Conservation (phyloP, 768 basidiomycete species). For the Astraeus odoratus region DNA sequence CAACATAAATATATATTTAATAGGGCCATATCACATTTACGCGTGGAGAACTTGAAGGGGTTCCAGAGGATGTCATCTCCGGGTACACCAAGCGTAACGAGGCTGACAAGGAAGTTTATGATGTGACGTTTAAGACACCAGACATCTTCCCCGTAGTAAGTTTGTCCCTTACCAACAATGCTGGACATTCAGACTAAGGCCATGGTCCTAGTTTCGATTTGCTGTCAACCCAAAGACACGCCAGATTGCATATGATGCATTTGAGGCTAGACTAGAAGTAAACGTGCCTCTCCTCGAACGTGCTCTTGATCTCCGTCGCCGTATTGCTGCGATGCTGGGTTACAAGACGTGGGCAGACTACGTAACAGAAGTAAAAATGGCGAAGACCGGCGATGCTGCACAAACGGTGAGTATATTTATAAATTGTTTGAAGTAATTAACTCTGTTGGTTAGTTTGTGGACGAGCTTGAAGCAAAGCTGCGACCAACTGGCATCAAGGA, state of each 20-base stretch:
- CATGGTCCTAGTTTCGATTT: conserved; percentile 64
- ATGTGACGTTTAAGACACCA: conserved; percentile 76
- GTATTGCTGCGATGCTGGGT: conserved; percentile 59
- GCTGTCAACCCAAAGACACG: conserved; percentile 68
- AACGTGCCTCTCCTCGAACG: conserved; percentile 68
- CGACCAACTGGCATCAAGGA: conserved; percentile 68
- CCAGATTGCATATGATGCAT: conserved; percentile 54
- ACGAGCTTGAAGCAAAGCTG: conserved; percentile 68
- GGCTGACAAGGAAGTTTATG: conserved; percentile 52
- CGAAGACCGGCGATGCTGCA: conserved; percentile 60
- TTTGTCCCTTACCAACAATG: conserved; percentile 1
- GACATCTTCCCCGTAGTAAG: conserved; percentile 74
- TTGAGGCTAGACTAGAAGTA: conserved; percentile 58
- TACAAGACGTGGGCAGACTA: conserved; percentile 85
- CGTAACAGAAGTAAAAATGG: conserved; percentile 80
- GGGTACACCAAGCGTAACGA: conserved; percentile 67
- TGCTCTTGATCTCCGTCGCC: conserved; percentile 61
- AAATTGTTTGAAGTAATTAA: too few relatives aligned
- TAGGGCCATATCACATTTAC: conserved; percentile 63
- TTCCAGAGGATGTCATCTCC: conserved; percentile 71
- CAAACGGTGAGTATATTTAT: conserved; percentile 38
- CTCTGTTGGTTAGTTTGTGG: conserved; percentile 54
- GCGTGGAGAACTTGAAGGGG: conserved; percentile 67
- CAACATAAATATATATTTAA: not conserved
- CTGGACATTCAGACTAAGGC: not conserved